phyloP scores from a whole-genome alignment of 768 basidiomycete genomes.

The Boletus reticulatus region DNA sequence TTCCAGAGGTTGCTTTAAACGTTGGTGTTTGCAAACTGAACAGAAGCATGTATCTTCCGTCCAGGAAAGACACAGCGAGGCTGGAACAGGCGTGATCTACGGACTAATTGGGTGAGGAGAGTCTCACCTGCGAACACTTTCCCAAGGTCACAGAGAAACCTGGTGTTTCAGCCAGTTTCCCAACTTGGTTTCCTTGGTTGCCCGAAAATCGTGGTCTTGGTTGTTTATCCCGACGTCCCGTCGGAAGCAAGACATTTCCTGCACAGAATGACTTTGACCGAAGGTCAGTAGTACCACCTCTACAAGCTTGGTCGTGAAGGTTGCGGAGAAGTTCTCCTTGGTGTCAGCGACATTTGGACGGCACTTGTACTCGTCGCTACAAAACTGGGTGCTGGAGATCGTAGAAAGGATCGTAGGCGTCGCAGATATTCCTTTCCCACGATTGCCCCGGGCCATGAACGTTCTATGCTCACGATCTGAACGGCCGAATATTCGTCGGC shows the following conservation, averaged over 20 bases:
- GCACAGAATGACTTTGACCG: background rate
- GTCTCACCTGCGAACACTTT: background rate
- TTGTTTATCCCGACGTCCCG: no score
- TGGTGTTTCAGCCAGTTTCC: background rate
- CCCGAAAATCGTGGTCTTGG: background rate
- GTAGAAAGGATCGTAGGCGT: no score
- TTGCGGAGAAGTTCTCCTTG: no score
- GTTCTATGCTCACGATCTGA: no score
- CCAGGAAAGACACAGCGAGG: constrained; percentile 4
- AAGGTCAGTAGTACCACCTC: background rate
- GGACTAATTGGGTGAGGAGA: background rate
- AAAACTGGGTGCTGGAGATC: no score
- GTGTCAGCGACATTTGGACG: no score
- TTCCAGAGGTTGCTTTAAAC: background rate
- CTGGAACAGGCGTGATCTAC: background rate
- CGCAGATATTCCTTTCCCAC: no score
- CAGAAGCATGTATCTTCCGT: constrained; percentile 4
- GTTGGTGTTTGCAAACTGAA: constrained; percentile 3
- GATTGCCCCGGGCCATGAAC: no score
- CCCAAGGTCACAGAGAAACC: background rate
- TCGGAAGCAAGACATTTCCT: no score
- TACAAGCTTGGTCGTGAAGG: no score
- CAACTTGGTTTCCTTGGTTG: background rate
- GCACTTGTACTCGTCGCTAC: no score
- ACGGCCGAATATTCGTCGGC: no score